Conservation (phyloP, 345 rosid genomes). For the Ceriops decandra region DNA sequence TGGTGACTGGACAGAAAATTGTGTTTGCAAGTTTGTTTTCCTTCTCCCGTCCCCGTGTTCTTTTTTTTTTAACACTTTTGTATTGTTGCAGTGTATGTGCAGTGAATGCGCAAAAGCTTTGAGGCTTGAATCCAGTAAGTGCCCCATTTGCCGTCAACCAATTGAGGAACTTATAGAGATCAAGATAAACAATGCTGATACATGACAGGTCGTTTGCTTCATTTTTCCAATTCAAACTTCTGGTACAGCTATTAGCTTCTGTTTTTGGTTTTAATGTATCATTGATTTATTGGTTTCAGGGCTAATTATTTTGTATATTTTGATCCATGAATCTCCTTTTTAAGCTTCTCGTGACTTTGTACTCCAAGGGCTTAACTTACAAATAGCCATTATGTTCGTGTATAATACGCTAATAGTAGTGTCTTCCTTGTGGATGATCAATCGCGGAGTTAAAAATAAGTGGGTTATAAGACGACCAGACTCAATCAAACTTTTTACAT, state of each 20-base stretch:
- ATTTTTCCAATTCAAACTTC: conserved; percentile 19
- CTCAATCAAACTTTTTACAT: conserved; percentile 20
- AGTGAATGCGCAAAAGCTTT: conserved; percentile 73
- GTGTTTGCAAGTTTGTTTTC: neutral
- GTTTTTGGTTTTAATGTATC: neutral
- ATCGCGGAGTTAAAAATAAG: conserved; percentile 9
- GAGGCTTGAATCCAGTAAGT: conserved; percentile 76
- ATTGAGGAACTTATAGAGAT: conserved; percentile 73
- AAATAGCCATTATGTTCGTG: no score
- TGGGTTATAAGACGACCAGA: neutral
- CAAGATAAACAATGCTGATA: conserved; percentile 50
- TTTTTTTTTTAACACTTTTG: conserved; percentile 16
- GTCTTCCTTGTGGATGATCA: neutral
- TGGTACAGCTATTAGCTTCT: conserved; percentile 21
- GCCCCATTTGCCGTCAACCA: conserved; percentile 89
- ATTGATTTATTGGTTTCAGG: neutral
- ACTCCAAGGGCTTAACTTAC: neutral
- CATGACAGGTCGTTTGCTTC: conserved; percentile 34
- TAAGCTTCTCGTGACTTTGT: conserved; percentile 10
- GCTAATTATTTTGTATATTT: conserved; percentile 8
- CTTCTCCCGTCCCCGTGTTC: neutral
- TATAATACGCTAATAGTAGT: neutral
- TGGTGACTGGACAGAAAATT: neutral
- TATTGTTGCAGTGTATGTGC: conserved; percentile 67
- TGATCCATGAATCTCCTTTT: neutral